phyloP scores from a whole-genome alignment of 2,329 filamentous ascomycete species.

The Raffaelea ambrosiae region DNA sequence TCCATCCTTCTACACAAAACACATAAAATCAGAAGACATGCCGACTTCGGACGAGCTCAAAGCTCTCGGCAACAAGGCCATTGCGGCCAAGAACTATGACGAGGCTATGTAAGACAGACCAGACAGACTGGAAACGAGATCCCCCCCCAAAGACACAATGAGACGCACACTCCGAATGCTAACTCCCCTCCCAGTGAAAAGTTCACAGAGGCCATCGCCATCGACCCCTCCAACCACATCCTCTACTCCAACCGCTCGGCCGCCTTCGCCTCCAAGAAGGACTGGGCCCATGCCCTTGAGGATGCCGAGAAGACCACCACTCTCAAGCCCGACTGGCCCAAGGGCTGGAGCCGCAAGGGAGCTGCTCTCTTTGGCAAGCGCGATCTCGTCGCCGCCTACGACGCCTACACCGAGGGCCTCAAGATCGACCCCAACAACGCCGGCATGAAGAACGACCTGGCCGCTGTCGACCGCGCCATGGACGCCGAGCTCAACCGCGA shows the following conservation, averaged over 20 bases:
- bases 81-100: constrained; percentile 92
- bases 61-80: constrained; percentile 97
- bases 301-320: constrained; percentile 92
- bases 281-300: constrained; percentile 74
- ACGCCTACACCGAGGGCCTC: constrained; percentile 90
- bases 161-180: neutral
- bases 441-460: constrained; percentile 81
- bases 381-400: constrained; percentile 74
- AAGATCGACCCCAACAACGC: constrained; percentile 89
- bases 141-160: neutral
- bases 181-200: constrained; percentile 65
- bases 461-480: constrained; percentile 80
- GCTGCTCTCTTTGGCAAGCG: constrained; percentile 81
- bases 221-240: constrained; percentile 87
- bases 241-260: constrained; percentile 96
- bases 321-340: constrained; percentile 96
- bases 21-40: constrained; percentile 27
- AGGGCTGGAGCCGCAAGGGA: constrained; percentile 91
- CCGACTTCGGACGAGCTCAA: constrained; percentile 72
- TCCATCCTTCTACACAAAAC: neutral
- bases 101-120: constrained; percentile 70
- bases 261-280: constrained; percentile 76
- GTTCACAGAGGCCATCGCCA: constrained; percentile 84
- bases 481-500: constrained; percentile 48
- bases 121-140: neutral